Evolutionary conservation across 192 early-diverging fungal species (phyloP).

Genomic region (Coemansia sp.): DNA sequence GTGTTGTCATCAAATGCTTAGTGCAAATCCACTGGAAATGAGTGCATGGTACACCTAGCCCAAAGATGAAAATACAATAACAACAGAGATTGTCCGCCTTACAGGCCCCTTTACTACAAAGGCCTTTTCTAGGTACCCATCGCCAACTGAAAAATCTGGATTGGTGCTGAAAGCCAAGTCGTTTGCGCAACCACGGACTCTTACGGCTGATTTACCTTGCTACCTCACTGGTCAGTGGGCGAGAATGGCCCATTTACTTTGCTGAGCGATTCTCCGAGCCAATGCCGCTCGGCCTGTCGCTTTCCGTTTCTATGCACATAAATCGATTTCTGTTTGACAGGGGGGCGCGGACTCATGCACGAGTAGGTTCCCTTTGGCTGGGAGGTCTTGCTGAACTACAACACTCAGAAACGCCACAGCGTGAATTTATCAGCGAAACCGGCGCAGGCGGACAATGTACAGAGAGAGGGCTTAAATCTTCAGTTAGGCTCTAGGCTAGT

Average conservation of each 20-base stretch:
- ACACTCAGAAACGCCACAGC: constrained; percentile 2
- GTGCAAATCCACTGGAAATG: not conserved
- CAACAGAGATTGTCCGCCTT: constrained; percentile 8
- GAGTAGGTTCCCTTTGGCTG: not conserved
- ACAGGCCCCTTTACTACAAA: not conserved
- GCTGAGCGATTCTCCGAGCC: not conserved
- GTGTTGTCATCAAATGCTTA: not conserved
- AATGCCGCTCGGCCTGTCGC: not conserved
- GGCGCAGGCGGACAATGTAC: not conserved
- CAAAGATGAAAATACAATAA: constrained; percentile 1
- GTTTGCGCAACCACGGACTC: not conserved
- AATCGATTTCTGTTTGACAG: constrained; percentile 5
- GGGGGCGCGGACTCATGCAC: constrained; percentile 3
- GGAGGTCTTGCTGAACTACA: constrained; percentile 3
- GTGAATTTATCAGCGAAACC: not conserved
- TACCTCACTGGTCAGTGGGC: not conserved
- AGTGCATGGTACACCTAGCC: not conserved
- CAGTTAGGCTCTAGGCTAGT: not conserved
- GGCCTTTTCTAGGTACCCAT: not conserved
- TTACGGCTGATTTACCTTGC: not conserved
- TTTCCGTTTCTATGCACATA: constrained; percentile 3
- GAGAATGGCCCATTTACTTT: not conserved
- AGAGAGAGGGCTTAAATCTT: not conserved
- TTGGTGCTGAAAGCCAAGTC: not conserved
- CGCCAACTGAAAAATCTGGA: not conserved